These are phyloP conservation scores for Polyplosphaeria fusca DNA, from an alignment of 495 filamentous ascomycete genomes.

Conservation along the genomic window DNA sequence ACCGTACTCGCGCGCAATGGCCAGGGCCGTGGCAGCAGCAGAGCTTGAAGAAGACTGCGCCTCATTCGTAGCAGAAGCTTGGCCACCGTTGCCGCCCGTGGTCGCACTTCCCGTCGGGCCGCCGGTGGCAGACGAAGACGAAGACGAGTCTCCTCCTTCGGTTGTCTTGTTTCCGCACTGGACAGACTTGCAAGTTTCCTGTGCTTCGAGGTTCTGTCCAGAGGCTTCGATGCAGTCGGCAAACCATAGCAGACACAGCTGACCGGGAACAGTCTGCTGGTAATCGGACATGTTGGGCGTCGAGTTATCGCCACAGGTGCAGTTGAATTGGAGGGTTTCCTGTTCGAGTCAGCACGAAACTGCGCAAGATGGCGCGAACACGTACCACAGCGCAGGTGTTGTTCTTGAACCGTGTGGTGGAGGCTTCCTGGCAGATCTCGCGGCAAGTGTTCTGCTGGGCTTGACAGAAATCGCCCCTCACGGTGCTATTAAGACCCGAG, in stretches of 20 bases:
- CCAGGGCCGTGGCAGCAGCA: slow-evolving; percentile 42
- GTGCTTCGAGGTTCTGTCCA: slow-evolving; percentile 46
- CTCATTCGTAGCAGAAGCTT: slow-evolving; percentile 16
- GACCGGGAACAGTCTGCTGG: slow-evolving; percentile 55
- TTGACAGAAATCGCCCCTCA: slow-evolving; percentile 37
- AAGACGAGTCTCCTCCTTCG: slow-evolving; percentile 19
- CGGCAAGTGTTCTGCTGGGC: slow-evolving; percentile 41
- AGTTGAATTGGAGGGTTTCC: slow-evolving; percentile 52
- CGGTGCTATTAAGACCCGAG: slow-evolving; percentile 13
- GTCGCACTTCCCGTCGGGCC: background rate
- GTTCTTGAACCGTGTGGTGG: slow-evolving; percentile 16
- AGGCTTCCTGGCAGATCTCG: slow-evolving; percentile 38
- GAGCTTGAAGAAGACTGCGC: slow-evolving; percentile 25
- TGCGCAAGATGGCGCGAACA: background rate
- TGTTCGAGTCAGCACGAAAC: slow-evolving; percentile 33
- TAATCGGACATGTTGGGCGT: slow-evolving; percentile 53
- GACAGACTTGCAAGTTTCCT: slow-evolving; percentile 45
- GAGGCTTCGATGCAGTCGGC: slow-evolving; percentile 50
- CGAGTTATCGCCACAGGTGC: slow-evolving; percentile 53
- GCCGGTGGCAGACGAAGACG: background rate
- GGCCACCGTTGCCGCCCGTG: background rate
- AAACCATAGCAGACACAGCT: slow-evolving; percentile 52
- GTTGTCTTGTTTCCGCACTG: slow-evolving; percentile 53
- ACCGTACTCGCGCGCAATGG: slow-evolving; percentile 49
- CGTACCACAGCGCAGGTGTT: slow-evolving; percentile 42